Evolutionary conservation across 2,329 filamentous ascomycete genomes (phyloP).

Genomic region (Setomelanomma holmii): DNA sequence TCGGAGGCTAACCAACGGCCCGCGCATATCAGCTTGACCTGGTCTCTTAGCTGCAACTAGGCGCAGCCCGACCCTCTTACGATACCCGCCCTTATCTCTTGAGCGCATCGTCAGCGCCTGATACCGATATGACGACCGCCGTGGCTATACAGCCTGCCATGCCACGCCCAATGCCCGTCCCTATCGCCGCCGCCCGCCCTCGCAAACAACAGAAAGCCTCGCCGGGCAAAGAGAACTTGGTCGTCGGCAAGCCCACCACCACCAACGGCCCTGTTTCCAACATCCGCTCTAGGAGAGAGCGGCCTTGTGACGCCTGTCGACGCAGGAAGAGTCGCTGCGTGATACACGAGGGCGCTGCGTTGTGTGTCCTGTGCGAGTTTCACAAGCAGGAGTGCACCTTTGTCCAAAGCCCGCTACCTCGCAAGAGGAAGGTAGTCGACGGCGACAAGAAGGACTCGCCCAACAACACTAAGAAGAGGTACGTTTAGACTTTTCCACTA

Average conservation of each 20-base stretch:
- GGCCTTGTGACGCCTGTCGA: constrained; percentile 71
- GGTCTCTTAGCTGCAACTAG: constrained; percentile 25
- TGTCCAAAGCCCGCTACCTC: constrained; percentile 75
- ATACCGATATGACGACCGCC: constrained; percentile 55
- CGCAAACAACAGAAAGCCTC: constrained; percentile 50
- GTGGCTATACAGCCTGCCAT: constrained; percentile 57
- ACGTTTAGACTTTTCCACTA: constrained; percentile 50
- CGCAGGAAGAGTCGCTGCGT: constrained; percentile 78
- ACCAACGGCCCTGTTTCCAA: constrained; percentile 45
- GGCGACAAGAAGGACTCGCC: constrained; percentile 66
- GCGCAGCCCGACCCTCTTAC: constrained; percentile 27
- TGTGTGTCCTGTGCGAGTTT: constrained; percentile 79
- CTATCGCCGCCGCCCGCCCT: constrained; percentile 55
- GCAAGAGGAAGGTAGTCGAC: constrained; percentile 79
- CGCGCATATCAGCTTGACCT: constrained; percentile 33
- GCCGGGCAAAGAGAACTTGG: constrained; percentile 53
- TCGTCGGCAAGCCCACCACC: constrained; percentile 48
- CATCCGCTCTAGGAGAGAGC: constrained; percentile 50
- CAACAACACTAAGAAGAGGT: constrained; percentile 71
- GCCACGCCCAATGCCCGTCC: constrained; percentile 53
- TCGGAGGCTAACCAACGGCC: constrained; percentile 41
- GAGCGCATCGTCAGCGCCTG: constrained; percentile 26
- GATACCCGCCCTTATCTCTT: constrained; percentile 37
- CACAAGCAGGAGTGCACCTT: constrained; percentile 82
- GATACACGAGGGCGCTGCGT: constrained; percentile 74